phyloP scores from a whole-genome alignment of 352 stramenopile species.

The Achlya hypogyna region DNA sequence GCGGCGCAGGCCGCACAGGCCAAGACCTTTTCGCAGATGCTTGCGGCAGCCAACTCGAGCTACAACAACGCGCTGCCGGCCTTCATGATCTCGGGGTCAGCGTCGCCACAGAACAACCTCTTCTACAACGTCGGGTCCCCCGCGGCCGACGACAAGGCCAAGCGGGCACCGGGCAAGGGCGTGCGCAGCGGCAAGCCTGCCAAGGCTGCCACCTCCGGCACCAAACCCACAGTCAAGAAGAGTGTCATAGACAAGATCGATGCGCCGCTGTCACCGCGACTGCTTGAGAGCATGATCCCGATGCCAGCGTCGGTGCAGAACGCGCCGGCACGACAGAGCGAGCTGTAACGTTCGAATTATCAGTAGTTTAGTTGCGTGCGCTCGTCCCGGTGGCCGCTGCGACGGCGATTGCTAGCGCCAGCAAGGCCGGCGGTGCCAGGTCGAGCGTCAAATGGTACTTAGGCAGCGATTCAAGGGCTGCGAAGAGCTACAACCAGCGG shows the following conservation, averaged over 20 bases:
- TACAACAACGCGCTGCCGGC: slow-evolving; percentile 28
- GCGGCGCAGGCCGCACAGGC: slow-evolving; percentile 29
- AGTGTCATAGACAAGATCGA: not conserved
- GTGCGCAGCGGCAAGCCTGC: not conserved
- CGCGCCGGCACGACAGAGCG: not conserved
- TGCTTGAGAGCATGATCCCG: slow-evolving; percentile 14
- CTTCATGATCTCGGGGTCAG: slow-evolving; percentile 15
- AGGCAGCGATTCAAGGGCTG: not conserved
- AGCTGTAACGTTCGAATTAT: no score
- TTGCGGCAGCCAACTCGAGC: slow-evolving; percentile 31
- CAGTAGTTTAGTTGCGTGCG: no score
- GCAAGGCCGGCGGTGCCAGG: not conserved
- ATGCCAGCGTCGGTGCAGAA: slow-evolving; percentile 17
- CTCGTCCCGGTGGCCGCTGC: no score
- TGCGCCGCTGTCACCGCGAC: slow-evolving; percentile 6
- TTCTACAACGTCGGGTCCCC: slow-evolving; percentile 5
- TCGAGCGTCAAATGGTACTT: not conserved
- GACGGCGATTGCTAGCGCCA: not conserved
- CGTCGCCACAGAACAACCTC: slow-evolving; percentile 12
- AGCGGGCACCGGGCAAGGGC: not conserved
- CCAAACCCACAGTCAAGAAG: not conserved
- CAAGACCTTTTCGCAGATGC: slow-evolving; percentile 61
- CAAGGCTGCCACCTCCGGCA: not conserved
- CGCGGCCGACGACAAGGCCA: not conserved
- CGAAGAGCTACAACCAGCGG: no score